These are phyloP conservation scores for Stachybotrys chlorohalonatus DNA, from an alignment of 2,329 filamentous ascomycete genomes.

Conservation along the genomic window DNA sequence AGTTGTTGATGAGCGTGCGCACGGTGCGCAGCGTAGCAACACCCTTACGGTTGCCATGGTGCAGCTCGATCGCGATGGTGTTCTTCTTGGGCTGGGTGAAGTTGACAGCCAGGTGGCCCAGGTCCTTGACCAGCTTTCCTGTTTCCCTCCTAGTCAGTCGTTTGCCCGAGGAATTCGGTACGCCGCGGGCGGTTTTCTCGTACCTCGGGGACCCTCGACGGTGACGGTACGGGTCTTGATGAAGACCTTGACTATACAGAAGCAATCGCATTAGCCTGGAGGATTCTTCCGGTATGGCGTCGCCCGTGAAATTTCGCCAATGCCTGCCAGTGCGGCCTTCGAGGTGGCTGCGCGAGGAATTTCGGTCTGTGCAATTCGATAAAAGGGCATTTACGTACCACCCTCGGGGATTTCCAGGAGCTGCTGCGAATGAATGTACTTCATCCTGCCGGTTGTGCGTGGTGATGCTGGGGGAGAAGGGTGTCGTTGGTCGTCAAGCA, in stretches of 20 bases:
- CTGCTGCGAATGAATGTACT: constrained; percentile 99
- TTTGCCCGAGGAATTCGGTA: neutral
- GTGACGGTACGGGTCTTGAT: constrained; percentile 97
- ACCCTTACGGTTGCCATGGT: constrained; percentile 97
- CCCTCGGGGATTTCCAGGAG: constrained; percentile 90
- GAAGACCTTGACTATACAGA: constrained; percentile 75
- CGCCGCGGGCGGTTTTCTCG: constrained; percentile 15
- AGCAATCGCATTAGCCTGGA: constrained; percentile 17
- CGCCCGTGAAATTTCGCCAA: too few relatives aligned
- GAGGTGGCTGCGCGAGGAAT: neutral
- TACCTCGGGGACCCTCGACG: constrained; percentile 93
- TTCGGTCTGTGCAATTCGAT: neutral
- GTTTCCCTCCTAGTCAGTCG: constrained; percentile 9
- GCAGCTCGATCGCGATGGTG: constrained; percentile 92
- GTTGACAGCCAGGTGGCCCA: constrained; percentile 92
- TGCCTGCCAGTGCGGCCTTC: too few relatives aligned
- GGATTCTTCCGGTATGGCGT: too few relatives aligned
- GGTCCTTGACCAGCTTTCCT: constrained; percentile 96
- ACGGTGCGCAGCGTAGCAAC: constrained; percentile 97
- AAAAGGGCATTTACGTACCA: constrained; percentile 56
- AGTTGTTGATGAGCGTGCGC: constrained; percentile 96
- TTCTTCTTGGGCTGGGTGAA: constrained; percentile 83
- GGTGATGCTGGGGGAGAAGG: constrained; percentile 34
- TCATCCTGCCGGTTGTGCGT: constrained; percentile 73
- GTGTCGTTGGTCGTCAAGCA: constrained; percentile 27